phyloP scores from a whole-genome alignment of 1,139 yeast genomes.

The Magnusiomyces starmeri region DNA sequence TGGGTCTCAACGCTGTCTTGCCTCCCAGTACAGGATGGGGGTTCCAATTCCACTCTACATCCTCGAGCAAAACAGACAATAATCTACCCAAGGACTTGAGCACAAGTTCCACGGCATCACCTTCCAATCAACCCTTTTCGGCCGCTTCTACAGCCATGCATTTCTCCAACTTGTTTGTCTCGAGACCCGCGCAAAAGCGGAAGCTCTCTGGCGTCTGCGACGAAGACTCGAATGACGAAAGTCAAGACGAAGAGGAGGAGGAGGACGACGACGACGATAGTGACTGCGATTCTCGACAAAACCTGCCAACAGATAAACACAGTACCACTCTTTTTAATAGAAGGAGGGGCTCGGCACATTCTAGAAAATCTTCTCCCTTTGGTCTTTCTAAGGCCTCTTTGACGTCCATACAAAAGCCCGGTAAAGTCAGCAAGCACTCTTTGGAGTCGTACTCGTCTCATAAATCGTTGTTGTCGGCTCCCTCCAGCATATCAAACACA shows the following conservation, averaged over 20 bases:
- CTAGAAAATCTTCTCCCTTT: background rate
- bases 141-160: background rate
- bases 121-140: background rate
- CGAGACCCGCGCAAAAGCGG: constrained; percentile 3
- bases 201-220: background rate
- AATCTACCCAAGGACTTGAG: background rate
- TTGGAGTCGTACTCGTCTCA: background rate
- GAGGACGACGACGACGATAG: background rate
- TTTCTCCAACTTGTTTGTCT: background rate
- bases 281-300: background rate
- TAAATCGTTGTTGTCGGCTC: background rate
- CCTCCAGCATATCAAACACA: background rate
- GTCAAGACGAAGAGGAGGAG: background rate
- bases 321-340: background rate
- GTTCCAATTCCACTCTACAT: constrained; percentile 9
- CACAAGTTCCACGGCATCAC: background rate
- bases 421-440: too few relatives aligned
- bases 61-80: background rate
- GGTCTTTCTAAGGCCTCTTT: background rate
- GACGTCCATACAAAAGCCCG: too few relatives aligned
- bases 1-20: constrained; percentile 15
- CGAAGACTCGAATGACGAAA: background rate
- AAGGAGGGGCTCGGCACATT: too few relatives aligned
- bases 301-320: background rate
- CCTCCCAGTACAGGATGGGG: constrained; percentile 17